Base-by-base conservation (phyloP, 163 green algal species). In the Chlamydomonas reinhardtii region DNA sequence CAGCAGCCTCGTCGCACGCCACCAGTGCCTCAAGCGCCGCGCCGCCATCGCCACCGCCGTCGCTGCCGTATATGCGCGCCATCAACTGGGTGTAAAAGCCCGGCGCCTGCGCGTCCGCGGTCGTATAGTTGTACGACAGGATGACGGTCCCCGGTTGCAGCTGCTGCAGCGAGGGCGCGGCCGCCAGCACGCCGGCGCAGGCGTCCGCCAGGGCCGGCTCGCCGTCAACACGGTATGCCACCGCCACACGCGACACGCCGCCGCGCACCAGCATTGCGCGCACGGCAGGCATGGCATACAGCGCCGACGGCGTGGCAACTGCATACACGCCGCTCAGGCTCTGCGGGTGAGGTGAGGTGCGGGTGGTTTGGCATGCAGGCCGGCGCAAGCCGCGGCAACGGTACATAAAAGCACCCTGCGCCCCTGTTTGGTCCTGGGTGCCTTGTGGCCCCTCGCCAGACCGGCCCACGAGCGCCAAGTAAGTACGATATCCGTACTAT, bases 211-310 rank as follows among this genome's bases (percentile, higher is more conserved):
- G 34, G 17, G 54, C 9, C 0, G 56, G 11, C 61, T 61, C 61
- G 72, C 20, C 77, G 52, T 77, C 79, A 3, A 24, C 8, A 17
- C 39, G 59, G 61, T 62, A 87, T n/a, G 52, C 61, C n/a, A 87
- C 4, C 8, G 61, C 71, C n/a, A 87, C 61, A 0, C 37, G 59
- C 27, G 61, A 20, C 1, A 87, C 48, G 48, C 48, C 11, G 72
- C 31, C 31, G 39, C 61, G 68, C 11, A 87, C 72, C 25, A 82
- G 19, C 82, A 87, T 87, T 72, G 82, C 71, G 2, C 64, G 68
- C 9, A 87, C 72, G 16, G 56, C 72, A 15, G 71, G 59, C 34
- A 68, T 34, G 2, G 72, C 29, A 25, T 64, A 73, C 34, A 39
- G 54, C 19, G 25, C 25, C n/a, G 70, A 54, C 6, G 80, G 68